Percentiles rank a stretch among this genome's conserved stretches.
phyloP scores from a whole-genome alignment of 2,329 filamentous ascomycete genomes.

The Didymella pomorum region DNA sequence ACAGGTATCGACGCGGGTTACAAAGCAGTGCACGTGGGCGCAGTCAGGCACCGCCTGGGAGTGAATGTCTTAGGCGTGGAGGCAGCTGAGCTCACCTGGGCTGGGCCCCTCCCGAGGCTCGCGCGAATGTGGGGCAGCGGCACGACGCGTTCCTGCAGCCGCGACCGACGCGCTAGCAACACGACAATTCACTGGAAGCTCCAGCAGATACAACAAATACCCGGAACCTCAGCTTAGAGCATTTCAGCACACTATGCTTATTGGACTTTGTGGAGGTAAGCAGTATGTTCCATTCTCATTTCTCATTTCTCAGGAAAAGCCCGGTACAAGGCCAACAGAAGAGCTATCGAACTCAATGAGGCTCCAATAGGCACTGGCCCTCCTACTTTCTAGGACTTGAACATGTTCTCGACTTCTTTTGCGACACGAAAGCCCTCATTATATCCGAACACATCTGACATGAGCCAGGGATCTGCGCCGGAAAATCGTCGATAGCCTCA shows the following conservation, averaged over 20 bases:
- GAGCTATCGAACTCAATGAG: no score
- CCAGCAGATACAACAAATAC: not conserved
- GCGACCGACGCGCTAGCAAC: conserved; percentile 17
- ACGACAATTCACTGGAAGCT: conserved; percentile 5
- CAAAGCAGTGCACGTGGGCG: conserved; percentile 32
- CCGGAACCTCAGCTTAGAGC: no score
- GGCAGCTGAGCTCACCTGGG: not conserved
- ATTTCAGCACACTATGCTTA: conserved; percentile 65
- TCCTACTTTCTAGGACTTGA: no score
- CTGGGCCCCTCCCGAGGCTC: conserved; percentile 6
- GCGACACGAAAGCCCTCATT: not conserved
- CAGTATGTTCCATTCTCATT: no score
- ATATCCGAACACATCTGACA: conserved; percentile 26
- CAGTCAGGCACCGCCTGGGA: conserved; percentile 29
- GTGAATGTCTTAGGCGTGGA: not conserved
- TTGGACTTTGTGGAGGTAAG: conserved; percentile 69
- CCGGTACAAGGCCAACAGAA: no score
- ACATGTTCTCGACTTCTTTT: no score
- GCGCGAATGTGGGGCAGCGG: conserved; percentile 26
- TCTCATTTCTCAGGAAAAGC: no score
- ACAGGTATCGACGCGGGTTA: conserved; percentile 20
- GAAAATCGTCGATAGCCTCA: conserved; percentile 87
- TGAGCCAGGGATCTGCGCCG: conserved; percentile 81
- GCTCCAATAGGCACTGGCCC: no score
- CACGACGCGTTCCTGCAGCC: conserved; percentile 40